These are phyloP conservation scores for Kwoniella mangroviensis DNA, from an alignment of 768 basidiomycete genomes.

Conservation along the genomic window DNA sequence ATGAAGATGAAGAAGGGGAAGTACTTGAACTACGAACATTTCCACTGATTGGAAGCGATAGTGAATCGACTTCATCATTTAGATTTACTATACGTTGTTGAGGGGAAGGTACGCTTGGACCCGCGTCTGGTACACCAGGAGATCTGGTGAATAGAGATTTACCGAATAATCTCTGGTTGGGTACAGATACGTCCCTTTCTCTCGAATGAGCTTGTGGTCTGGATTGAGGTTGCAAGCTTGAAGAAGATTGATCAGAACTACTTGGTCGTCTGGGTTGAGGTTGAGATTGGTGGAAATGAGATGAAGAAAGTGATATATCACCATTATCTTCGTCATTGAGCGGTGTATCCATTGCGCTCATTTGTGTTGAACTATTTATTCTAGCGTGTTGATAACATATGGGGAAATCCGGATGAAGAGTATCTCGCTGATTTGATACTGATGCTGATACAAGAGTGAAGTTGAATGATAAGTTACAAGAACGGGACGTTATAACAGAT, in stretches of 20 bases:
- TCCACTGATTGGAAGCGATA: background rate
- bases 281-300: slow-evolving; percentile 2
- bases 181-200: slow-evolving; percentile 20
- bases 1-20: background rate
- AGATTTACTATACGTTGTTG: background rate
- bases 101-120: slow-evolving; percentile 6
- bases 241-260: background rate
- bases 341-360: slow-evolving; percentile 6
- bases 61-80: slow-evolving; percentile 7
- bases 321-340: slow-evolving; percentile 19
- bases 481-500: no score
- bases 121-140: slow-evolving; percentile 7
- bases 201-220: slow-evolving; percentile 7
- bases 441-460: no score
- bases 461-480: no score
- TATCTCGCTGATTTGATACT: no score
- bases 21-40: background rate
- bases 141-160: slow-evolving; percentile 20
- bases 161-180: slow-evolving; percentile 23
- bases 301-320: slow-evolving; percentile 19
- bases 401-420: no score
- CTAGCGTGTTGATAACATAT: no score
- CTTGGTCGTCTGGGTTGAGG: slow-evolving; percentile 6
- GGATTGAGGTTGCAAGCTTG: background rate
- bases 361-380: background rate